phyloP scores from a whole-genome alignment of 2,329 filamentous ascomycete genomes.

The Scleromitrula shiraiana region DNA sequence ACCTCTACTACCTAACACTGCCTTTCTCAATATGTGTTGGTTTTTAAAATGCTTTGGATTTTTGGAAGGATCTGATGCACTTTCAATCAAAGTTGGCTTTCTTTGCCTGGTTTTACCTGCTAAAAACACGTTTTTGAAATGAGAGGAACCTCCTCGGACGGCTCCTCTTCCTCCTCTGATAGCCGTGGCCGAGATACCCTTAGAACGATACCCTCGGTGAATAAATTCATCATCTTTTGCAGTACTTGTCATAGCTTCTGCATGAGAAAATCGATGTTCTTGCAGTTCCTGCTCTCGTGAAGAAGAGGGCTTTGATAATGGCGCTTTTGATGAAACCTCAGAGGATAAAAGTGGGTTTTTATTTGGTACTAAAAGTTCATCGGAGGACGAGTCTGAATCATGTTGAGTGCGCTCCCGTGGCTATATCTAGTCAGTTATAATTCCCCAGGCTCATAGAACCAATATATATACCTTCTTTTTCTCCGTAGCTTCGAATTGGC shows the following conservation, averaged over 20 bases:
- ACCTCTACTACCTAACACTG: conserved; percentile 37
- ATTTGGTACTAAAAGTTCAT: neutral
- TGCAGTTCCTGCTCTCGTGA: neutral
- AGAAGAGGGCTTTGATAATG: neutral
- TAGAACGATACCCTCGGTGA: neutral
- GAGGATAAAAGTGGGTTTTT: neutral
- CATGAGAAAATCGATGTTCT: neutral
- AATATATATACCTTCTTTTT: neutral
- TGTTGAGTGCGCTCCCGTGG: neutral
- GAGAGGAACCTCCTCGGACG: conserved; percentile 15
- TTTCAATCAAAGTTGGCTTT: conserved; percentile 15
- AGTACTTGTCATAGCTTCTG: neutral
- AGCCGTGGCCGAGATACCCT: too few relatives aligned
- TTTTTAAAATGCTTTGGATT: conserved; percentile 35
- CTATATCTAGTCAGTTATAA: neutral
- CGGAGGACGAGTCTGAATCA: conserved; percentile 1
- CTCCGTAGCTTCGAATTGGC: neutral
- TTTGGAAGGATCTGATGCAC: conserved; percentile 35
- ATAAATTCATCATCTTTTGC: neutral
- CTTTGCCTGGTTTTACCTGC: conserved; percentile 10
- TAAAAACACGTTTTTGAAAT: conserved; percentile 21
- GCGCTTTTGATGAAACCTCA: neutral
- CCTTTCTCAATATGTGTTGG: conserved; percentile 33
- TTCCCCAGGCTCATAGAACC: neutral
- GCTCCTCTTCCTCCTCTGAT: conserved; percentile 15